Percentiles rank a stretch among this genome's conserved stretches.
Evolutionary conservation across 78 protist species (phyloP).

Genomic region (Isochrysis galbana): DNA sequence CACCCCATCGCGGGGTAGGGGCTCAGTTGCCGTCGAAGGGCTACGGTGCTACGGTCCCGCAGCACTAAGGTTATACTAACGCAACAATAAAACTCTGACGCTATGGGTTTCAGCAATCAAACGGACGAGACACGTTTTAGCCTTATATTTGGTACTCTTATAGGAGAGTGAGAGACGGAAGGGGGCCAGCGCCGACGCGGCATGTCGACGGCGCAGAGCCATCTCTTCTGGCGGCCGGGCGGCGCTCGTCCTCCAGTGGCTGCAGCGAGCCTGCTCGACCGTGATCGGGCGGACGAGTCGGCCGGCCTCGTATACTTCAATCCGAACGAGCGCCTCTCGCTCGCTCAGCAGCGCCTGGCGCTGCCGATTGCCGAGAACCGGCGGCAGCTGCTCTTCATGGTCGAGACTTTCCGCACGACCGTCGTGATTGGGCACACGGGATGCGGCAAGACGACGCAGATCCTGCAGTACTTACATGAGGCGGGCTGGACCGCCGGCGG

Average conservation of each 20-base stretch:
- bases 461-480: slow-evolving; percentile 69
- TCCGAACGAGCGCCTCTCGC: neutral
- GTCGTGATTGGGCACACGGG: slow-evolving; percentile 89
- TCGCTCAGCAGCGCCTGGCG: slow-evolving; percentile 31
- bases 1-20: too few relatives aligned
- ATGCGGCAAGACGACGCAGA: slow-evolving; percentile 94
- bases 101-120: too few relatives aligned
- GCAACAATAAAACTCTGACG: too few relatives aligned
- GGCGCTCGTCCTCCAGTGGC: neutral
- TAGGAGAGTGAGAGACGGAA: too few relatives aligned
- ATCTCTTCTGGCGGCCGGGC: slow-evolving; percentile 37
- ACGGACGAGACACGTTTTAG: too few relatives aligned
- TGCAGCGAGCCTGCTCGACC: neutral
- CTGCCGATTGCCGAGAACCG: neutral
- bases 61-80: too few relatives aligned
- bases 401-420: slow-evolving; percentile 44
- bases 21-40: too few relatives aligned
- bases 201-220: neutral
- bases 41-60: too few relatives aligned
- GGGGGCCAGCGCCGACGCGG: too few relatives aligned
- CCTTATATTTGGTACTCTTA: too few relatives aligned
- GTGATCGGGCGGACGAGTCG: neutral
- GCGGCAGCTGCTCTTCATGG: neutral
- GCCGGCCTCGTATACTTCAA: neutral
- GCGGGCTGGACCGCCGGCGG: slow-evolving; percentile 80